Evolutionary conservation across 208 protist genomes (phyloP), one percentile per base, ranked within the genome.

Genomic region (Porcisia hertigi): DNA sequence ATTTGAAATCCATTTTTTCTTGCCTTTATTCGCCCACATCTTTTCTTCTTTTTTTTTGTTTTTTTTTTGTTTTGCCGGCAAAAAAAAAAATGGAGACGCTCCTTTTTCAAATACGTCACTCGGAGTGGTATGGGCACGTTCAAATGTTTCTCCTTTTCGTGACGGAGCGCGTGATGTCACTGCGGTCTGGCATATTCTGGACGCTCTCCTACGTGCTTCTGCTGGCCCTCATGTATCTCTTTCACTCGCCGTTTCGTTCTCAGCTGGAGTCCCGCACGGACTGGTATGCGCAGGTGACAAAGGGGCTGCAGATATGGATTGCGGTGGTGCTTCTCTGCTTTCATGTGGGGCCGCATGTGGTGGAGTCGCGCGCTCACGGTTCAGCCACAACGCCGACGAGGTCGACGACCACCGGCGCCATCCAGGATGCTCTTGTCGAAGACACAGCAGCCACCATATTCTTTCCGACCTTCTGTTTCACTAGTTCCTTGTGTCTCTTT

Each of bases 211-310:
- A 96, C 74, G 69, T 85, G 7, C 20, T 87, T 16, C 69, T 91
- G 30, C 58, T 96, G 14, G 58, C 76, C 1, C 69, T 82, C 57
- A 90, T 90, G 80, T 96, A 94, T 75, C 81, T 96, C 47, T 94
- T 94, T 63, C 90, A 94, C 76, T 87, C 90, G 1, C 92, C 92
- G 0, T 94, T 96, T 65, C 92, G 90, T 36, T 71, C 81, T 0
- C 84, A 92, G 75, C 76, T 75, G 57, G 77, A 75, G 63, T 74
- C 80, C 8, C 71, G 77, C 1, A 83, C 79, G 9, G 92, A 94
- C 73, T 85, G 76, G 77, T 94, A 96, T 74, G 87, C 89, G 23
- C 86, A 86, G 49, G 36, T 93, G 36, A 92, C 85, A 20, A 93
- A 92, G 62, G 82, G 91, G 39, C 66, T 92, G n/a, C 92, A 96